Conservation (phyloP, 352 stramenopile genomes). For the Globisporangium middletonii region DNA sequence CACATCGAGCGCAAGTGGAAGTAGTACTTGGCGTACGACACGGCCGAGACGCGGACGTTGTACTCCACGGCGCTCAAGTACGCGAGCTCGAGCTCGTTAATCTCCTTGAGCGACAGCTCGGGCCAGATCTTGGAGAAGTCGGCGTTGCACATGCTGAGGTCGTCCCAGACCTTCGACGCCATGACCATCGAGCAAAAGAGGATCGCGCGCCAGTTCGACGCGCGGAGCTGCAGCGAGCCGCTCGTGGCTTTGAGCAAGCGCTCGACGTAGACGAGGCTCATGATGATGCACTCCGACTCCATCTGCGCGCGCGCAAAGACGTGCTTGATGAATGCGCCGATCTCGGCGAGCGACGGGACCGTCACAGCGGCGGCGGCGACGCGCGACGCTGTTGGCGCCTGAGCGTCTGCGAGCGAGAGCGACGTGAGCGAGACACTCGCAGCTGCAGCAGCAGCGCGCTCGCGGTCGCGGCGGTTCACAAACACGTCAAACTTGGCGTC, state of each 20-base stretch:
- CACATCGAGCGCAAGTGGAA: slow-evolving; percentile 95
- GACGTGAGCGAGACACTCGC: background rate
- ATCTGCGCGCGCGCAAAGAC: slow-evolving; percentile 90
- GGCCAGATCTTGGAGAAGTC: slow-evolving; percentile 95
- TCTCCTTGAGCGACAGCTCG: slow-evolving; percentile 88
- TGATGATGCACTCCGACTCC: slow-evolving; percentile 97
- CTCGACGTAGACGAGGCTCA: slow-evolving; percentile 97
- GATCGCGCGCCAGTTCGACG: slow-evolving; percentile 91
- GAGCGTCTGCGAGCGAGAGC: background rate
- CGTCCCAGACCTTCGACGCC: slow-evolving; percentile 96
- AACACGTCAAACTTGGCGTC: slow-evolving; percentile 70
- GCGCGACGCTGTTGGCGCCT: background rate
- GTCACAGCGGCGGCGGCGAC: slow-evolving; percentile 5
- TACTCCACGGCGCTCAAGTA: slow-evolving; percentile 89
- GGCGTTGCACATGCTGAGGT: slow-evolving; percentile 96
- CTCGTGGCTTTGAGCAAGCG: slow-evolving; percentile 90
- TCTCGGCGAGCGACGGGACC: slow-evolving; percentile 86
- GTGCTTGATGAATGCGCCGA: slow-evolving; percentile 91
- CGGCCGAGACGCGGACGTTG: slow-evolving; percentile 83
- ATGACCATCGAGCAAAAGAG: slow-evolving; percentile 97
- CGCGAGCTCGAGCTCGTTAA: slow-evolving; percentile 94
- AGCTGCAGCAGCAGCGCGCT: slow-evolving; percentile 15
- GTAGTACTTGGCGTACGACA: slow-evolving; percentile 94
- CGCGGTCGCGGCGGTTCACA: slow-evolving; percentile 41
- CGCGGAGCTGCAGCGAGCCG: slow-evolving; percentile 65